Percentiles rank a stretch among this genome's conserved stretches.
phyloP scores from a whole-genome alignment of 2,329 filamentous ascomycete genomes.

The Nothopassalora personata region DNA sequence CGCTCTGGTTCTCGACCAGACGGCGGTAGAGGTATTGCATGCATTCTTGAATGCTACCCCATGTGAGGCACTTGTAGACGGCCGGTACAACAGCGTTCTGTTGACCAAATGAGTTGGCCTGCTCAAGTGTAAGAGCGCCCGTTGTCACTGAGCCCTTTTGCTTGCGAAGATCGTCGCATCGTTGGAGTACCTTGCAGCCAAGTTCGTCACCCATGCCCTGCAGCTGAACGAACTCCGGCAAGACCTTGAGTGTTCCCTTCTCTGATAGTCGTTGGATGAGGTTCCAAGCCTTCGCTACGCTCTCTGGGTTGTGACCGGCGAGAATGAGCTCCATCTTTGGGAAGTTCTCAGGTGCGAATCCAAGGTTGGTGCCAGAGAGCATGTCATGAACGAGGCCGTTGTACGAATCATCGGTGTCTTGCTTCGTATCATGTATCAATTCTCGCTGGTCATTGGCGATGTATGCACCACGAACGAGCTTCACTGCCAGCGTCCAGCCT shows the following conservation, averaged over 20 bases:
- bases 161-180: constrained; percentile 13
- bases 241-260: constrained; percentile 14
- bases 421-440: constrained; percentile 27
- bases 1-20: constrained; percentile 26
- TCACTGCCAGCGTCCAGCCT: constrained; percentile 48
- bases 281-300: constrained; percentile 15
- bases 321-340: constrained; percentile 25
- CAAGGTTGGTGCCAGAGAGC: constrained; percentile 21
- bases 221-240: constrained; percentile 26
- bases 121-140: background rate
- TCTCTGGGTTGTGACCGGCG: constrained; percentile 30
- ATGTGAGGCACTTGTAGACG: constrained; percentile 28
- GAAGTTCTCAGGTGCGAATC: constrained; percentile 19
- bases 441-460: constrained; percentile 42
- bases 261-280: constrained; percentile 15
- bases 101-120: background rate
- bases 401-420: constrained; percentile 26
- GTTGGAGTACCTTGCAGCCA: constrained; percentile 21
- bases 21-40: constrained; percentile 28
- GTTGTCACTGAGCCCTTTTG: constrained; percentile 6
- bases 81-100: constrained; percentile 13
- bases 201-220: constrained; percentile 30
- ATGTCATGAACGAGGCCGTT: constrained; percentile 24
- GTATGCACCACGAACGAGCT: constrained; percentile 52
- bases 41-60: constrained; percentile 28